Conservation (phyloP, 331 rosid species). For the Dryas integrifolia region DNA sequence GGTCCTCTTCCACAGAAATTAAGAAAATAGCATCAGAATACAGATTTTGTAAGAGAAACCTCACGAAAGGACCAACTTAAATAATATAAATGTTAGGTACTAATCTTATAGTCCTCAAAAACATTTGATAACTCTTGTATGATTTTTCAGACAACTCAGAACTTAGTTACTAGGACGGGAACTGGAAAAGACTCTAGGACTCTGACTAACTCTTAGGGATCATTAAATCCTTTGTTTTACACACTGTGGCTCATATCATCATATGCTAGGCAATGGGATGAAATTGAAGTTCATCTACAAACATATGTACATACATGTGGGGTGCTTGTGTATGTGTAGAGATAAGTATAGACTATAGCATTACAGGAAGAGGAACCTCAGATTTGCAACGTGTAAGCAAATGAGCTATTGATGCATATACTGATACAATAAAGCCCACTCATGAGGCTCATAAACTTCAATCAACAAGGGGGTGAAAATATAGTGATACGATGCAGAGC, state of each 20-base stretch:
- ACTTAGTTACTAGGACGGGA: no score
- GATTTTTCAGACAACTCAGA: no score
- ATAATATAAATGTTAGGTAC: no score
- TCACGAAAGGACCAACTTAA: background rate
- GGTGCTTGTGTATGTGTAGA: background rate
- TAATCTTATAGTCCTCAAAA: no score
- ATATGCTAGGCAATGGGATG: background rate
- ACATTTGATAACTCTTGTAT: no score
- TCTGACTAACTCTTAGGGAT: background rate
- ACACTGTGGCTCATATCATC: no score
- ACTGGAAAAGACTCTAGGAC: background rate
- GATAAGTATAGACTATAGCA: background rate
- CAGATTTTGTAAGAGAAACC: background rate
- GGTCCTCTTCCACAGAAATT: no score
- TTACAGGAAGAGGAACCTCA: background rate
- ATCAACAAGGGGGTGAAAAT: background rate
- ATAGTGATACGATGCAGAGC: background rate
- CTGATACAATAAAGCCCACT: background rate
- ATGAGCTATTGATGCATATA: background rate
- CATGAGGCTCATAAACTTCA: background rate
- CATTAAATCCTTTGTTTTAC: background rate
- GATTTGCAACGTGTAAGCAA: background rate
- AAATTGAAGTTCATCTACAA: background rate
- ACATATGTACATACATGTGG: background rate
- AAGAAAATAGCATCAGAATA: background rate